Evolutionary conservation across 495 filamentous ascomycete species (phyloP), one percentile per base, ranked within the genome.

Genomic region (Xylaria longipes): DNA sequence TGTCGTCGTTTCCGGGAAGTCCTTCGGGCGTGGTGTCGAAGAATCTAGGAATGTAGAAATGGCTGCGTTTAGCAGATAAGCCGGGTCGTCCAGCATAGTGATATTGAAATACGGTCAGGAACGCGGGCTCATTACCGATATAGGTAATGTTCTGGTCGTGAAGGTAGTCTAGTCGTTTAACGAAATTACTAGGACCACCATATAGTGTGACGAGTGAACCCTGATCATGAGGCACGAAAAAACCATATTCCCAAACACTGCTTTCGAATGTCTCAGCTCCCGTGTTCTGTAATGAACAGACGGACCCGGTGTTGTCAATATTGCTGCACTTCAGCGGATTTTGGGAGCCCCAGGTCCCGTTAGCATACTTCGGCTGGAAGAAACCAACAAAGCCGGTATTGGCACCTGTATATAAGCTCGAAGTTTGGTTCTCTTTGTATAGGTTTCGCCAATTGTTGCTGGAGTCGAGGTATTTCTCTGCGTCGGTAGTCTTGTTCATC

Each of bases 201-300:
- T 90, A 87, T 0, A 85, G 81, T 2, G 80, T 83, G 48, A 93
- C 87, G 0, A 93, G 77, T 3, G 85, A 82, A 14, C 86, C 88
- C 83, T 92, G 89, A 70, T 93, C 90, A 72, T 93, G 91, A 0
- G 91, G 92, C 1, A 90, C 91, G 75, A 90, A 93, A 77, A 90
- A 90, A n/a, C 81, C 83, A 72, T 93, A 93, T 33, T 92, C 89
- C 91, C 91, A 94, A 39, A 88, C 84, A 71, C 88, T 90, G 69
- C 84, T 87, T 75, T 94, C 92, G 68, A 91, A 94, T 0, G 91
- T 93, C 77, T 93, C 92, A 15, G 84, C 82, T 1, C 88, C 89
- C 27, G 84, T 84, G 17, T 86, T 86, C 45, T 89, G 89, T 8
- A 93, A 82, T 22, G 89, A 91, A 76, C 91, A 93, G 17, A 83